phyloP scores from a whole-genome alignment of 2,329 filamentous ascomycete species.

The Apiospora koreana region DNA sequence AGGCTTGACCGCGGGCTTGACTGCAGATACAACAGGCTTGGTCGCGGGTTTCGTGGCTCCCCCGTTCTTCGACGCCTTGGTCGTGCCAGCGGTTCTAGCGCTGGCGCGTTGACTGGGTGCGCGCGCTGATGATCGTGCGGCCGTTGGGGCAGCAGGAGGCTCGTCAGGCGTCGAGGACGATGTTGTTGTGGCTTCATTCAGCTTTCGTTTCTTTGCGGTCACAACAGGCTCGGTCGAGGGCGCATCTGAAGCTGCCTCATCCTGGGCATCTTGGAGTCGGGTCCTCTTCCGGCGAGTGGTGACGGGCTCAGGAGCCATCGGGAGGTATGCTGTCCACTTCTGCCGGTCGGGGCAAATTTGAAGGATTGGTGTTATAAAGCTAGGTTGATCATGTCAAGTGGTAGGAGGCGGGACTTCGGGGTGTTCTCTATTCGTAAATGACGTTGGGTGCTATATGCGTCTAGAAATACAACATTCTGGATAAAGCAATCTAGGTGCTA shows the following conservation, averaged over 20 bases:
- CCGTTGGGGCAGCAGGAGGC: constrained; percentile 10
- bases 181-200: not conserved
- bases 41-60: not conserved
- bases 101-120: not conserved
- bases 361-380: not conserved
- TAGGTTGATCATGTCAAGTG: not conserved
- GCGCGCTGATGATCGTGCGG: constrained; percentile 10
- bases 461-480: not conserved
- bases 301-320: constrained; percentile 14
- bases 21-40: not conserved
- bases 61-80: not conserved
- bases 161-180: not conserved
- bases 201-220: constrained; percentile 12
- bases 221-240: not conserved
- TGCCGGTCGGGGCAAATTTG: not conserved
- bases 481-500: not conserved
- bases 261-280: constrained; percentile 10
- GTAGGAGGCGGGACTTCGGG: too few relatives aligned
- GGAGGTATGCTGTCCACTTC: not conserved
- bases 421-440: too few relatives aligned
- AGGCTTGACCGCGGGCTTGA: not conserved
- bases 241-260: not conserved
- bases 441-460: not conserved
- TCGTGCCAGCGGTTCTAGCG: not conserved
- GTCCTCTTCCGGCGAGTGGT: constrained; percentile 14